Evolutionary conservation across 306 rosid species (phyloP), one percentile per base, ranked within the genome.

Genomic region (Quercus glauca): DNA sequence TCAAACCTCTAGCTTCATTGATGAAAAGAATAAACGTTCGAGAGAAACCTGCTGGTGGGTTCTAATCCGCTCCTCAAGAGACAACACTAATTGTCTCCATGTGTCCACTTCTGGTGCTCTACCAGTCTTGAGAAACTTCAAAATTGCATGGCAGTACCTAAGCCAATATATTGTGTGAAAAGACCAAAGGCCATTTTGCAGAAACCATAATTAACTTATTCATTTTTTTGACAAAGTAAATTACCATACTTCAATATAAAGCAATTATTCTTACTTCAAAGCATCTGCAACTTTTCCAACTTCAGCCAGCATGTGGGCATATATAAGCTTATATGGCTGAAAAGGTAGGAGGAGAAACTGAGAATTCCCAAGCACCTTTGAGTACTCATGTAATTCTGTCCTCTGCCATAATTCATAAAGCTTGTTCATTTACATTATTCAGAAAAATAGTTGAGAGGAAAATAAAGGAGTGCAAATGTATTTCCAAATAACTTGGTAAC

Each of bases 301-400:
- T 90, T 94, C 97, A 64, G 97, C 97, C 53, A 94, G 90, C 98
- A 94, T 94, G 86, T 90, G 78, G 11, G 98, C 98, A 83, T 94
- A 92, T 73, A 92, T 71, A 73, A 94, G 93, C 88, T 92, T 94
- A 92, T 94, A 94, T 61, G 98, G 98, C 73, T 91, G 97, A 78
- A 94, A 92, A 19, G 97, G 87, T 75, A 85, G 93, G 81, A 94
- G 87, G 58, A 90, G 82, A 84, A 91, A 94, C 91, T 94, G 98
- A 75, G 98, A 92, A 84, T 94, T 94, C 64, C 98, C 98, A 76
- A 90, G 93, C 81, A 94, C 90, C 87, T 90, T 94, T 4, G 98
- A 91, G 71, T 94, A 92, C 83, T 94, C 98, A 4, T 92, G 92
- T 69, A 94, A 81, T 78, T 94, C 97, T 0, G 97, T 94, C 88